phyloP scores from a whole-genome alignment of 1,284 basidiomycete genomes.

The Ganoderma meredithae region DNA sequence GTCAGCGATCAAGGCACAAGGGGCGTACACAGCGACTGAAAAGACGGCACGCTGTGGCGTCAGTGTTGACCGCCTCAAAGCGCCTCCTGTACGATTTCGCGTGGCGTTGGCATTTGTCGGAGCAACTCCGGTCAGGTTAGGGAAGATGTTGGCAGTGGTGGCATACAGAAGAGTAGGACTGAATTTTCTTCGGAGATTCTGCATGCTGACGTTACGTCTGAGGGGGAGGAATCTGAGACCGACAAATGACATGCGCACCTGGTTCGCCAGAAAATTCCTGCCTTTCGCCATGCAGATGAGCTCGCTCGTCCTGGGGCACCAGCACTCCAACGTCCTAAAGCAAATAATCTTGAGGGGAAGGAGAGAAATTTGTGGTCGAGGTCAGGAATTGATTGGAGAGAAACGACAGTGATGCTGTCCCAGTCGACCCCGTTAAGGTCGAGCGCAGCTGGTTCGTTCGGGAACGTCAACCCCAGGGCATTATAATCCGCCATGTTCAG shows the following conservation, averaged over 20 bases:
- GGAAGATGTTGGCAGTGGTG: slow-evolving; percentile 4
- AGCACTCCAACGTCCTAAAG: slow-evolving; percentile 10
- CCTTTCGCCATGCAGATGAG: slow-evolving; percentile 7
- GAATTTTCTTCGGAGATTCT: slow-evolving; percentile 13
- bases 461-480: slow-evolving; percentile 19
- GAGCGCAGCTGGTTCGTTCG: neutral
- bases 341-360: neutral
- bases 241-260: slow-evolving; percentile 7
- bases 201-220: slow-evolving; percentile 11
- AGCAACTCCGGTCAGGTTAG: slow-evolving; percentile 5
- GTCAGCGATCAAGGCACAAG: neutral
- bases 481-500: slow-evolving; percentile 10
- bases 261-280: slow-evolving; percentile 4
- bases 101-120: slow-evolving; percentile 2
- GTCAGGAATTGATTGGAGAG: slow-evolving; percentile 11
- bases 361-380: slow-evolving; percentile 12
- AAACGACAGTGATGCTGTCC: slow-evolving; percentile 21
- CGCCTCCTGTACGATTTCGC: slow-evolving; percentile 2
- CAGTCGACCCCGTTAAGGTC: slow-evolving; percentile 11
- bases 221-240: neutral
- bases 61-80: neutral
- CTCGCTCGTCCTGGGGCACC: neutral
- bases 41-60: slow-evolving; percentile 12
- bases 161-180: slow-evolving; percentile 11
- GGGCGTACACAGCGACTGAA: slow-evolving; percentile 16